These are phyloP conservation scores for Dimargaris cristalligena DNA, from an alignment of 192 early-diverging fungal genomes.

Conservation along the genomic window DNA sequence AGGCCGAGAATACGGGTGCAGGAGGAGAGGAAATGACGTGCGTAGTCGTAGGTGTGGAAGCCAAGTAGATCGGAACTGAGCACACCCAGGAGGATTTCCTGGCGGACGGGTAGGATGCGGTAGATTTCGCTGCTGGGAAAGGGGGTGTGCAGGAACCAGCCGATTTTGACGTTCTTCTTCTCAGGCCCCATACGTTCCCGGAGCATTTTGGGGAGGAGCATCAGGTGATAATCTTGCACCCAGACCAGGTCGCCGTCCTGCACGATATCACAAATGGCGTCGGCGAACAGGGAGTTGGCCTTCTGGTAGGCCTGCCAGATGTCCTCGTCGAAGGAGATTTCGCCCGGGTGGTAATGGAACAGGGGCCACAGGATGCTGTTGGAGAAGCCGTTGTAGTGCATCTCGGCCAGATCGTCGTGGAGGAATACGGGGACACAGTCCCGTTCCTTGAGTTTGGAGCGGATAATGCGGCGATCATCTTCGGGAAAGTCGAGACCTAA, in stretches of 20 bases:
- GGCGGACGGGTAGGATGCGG: constrained; percentile 85
- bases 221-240: constrained; percentile 96
- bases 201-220: constrained; percentile 83
- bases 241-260: constrained; percentile 80
- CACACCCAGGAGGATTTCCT: constrained; percentile 85
- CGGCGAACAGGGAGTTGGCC: constrained; percentile 90
- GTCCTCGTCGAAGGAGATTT: constrained; percentile 88
- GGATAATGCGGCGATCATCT: constrained; percentile 57
- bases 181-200: constrained; percentile 41
- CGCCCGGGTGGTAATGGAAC: constrained; percentile 99
- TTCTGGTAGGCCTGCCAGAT: constrained; percentile 90
- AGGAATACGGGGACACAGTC: constrained; percentile 90
- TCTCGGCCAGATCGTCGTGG: constrained; percentile 79
- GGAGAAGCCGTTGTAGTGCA: constrained; percentile 97
- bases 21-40: constrained; percentile 90
- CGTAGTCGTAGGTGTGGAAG: constrained; percentile 99
- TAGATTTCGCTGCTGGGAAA: constrained; percentile 96
- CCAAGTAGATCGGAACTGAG: constrained; percentile 85
- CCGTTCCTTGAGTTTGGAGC: constrained; percentile 56
- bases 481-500: constrained; percentile 64
- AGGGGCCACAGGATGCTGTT: constrained; percentile 99
- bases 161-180: constrained; percentile 74
- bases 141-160: constrained; percentile 97
- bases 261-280: constrained; percentile 65
- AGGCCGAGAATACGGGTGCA: constrained; percentile 94